Evolutionary conservation across 2,329 filamentous ascomycete genomes (phyloP), one percentile per base, ranked within the genome.

Genomic region (Fusarium coicis): DNA sequence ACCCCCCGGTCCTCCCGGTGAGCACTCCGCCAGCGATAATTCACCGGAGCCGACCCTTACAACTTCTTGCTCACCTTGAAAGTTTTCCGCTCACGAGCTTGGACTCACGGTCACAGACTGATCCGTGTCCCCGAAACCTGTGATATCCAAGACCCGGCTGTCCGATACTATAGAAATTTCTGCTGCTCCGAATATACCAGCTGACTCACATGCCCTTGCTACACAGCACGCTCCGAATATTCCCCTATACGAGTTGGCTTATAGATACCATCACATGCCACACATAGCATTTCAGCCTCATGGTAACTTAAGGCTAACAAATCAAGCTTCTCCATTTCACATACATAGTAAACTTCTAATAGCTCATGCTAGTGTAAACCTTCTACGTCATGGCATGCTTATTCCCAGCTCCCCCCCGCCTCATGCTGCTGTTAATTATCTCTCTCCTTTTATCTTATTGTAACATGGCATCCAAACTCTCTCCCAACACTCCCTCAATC

Each of bases 381-480:
- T 40, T 62, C 59, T 70, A 72, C 61, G 67, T 64, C 62, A 70
- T 75, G 60, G 60, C 54, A 42, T 64, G 42, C 52, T 54, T 43
- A 53, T 75, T 39, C 59, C 56, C 61, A 60, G 68, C 57, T 63
- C 69, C 44, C 40, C 32, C 28, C 68, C 64, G 69, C 63, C 54
- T 56, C 58, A 56, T 60, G 11, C 36, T 69, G 26, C 36, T 50
- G 30, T 39, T 54, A 11, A 66, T n/a, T 49, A 57, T 40, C 50
- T 42, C 43, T 52, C 43, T 52, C 39, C 47, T 36, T 70, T 62
- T 87, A 84, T 75, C 79, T 90, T 90, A 97, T 83, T 93, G 93
- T 85, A 98, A 86, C 96, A 98, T 98, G 57, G 92, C 91, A 82
- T 97, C 94, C 80, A 98, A 84, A 77, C 92, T 95, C 87, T 98